Evolutionary conservation across 139 green algal genomes (phyloP), one percentile per base, ranked within the genome.

Genomic region (Desmodesmus armatus): DNA sequence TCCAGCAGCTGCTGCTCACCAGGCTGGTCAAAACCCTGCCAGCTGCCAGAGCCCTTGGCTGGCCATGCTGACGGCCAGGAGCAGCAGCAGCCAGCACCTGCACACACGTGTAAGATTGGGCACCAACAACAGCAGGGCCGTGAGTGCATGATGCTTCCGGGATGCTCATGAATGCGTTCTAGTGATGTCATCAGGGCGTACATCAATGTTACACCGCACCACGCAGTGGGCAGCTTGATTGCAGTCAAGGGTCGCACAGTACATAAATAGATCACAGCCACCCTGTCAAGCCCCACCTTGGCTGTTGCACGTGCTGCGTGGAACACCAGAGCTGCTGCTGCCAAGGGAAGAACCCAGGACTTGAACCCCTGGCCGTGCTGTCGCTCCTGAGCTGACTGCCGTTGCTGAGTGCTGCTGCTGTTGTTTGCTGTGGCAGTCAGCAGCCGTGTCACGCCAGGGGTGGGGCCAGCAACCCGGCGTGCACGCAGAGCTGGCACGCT

Each of bases 1-100:
- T 17, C 60, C n/a, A 17, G n/a, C n/a, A n/a, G n/a, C n/a, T 33
- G 15, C 11, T 11, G 60, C 73, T 79, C 44, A 83, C 77, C 77
- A 83, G 41, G 77, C 40, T 73, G n/a, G 77, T 55, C 40, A 83
- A 75, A 5, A 83, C 39, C 21, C 77, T 39, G 27, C n/a, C 27
- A 31, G 43, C 77, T 41, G 13, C 31, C n/a, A 9, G 7, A 31
- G 43, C 40, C 27, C 39, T 27, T 55, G 25, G 40, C 69, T 77
- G 40, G 0, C 69, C 21, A 39, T 4, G 3, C 17, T 37, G 37
- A 15, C 37, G 17, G 13, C 35, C 67, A 37, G 67, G 62, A 27
- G 33, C 65, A 41, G 35, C 39, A 19, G 40, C 39, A 53, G 66
- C 21, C 66, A 77, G 69, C 69, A 77, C 39, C 69, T 58, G 69